phyloP scores from a whole-genome alignment of 306 rosid genomes.

The Rosa persica region DNA sequence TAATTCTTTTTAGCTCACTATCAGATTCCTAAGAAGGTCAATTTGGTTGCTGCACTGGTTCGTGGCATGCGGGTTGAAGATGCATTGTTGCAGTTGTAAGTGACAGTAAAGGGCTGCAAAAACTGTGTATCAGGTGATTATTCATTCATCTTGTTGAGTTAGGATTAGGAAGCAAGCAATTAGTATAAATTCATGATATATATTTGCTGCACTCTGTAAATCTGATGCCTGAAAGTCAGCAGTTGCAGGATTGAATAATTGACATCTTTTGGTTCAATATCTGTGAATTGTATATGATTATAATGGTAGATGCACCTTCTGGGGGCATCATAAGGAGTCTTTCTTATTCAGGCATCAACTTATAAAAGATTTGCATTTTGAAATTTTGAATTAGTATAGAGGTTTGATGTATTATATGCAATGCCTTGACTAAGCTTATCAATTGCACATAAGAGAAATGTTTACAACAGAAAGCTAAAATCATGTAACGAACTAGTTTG shows the following conservation, averaged over 20 bases:
- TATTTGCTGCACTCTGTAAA: background rate
- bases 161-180: background rate
- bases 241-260: background rate
- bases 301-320: background rate
- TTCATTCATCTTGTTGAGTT: background rate
- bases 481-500: background rate
- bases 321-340: background rate
- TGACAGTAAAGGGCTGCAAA: constrained; percentile 85
- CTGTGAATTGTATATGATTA: background rate
- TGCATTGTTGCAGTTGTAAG: constrained; percentile 86
- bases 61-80: constrained; percentile 99
- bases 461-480: background rate
- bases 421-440: background rate
- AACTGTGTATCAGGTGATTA: constrained; percentile 84
- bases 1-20: background rate
- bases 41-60: constrained; percentile 89
- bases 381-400: background rate
- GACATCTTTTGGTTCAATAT: background rate
- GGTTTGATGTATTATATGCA: background rate
- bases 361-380: background rate
- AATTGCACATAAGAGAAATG: background rate
- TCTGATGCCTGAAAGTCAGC: background rate
- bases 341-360: background rate
- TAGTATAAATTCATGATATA: background rate
- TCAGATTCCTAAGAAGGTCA: constrained; percentile 92